These are phyloP conservation scores for Aphanomyces cochlioides DNA, from an alignment of 352 stramenopile genomes.

Conservation along the genomic window DNA sequence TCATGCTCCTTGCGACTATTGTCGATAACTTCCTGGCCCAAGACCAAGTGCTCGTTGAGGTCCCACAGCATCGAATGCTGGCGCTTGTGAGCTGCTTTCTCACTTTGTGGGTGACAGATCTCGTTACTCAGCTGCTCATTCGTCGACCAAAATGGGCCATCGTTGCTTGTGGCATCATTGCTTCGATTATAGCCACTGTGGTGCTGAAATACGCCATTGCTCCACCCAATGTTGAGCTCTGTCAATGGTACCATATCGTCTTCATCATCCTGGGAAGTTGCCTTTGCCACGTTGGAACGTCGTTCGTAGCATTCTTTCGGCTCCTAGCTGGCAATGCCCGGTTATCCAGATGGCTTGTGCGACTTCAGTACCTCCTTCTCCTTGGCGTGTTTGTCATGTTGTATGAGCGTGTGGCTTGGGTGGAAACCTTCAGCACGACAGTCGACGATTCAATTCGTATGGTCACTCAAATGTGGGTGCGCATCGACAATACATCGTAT, in stretches of 20 bases:
- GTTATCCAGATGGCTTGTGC: conserved; percentile 15
- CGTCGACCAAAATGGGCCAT: background rate
- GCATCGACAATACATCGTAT: conserved; percentile 28
- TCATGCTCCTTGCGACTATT: conserved; percentile 11
- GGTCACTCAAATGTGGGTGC: conserved; percentile 21
- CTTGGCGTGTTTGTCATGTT: conserved; percentile 21
- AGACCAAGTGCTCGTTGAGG: background rate
- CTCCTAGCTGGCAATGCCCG: background rate
- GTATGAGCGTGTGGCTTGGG: conserved; percentile 17
- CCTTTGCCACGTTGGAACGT: conserved; percentile 20
- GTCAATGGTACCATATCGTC: conserved; percentile 14
- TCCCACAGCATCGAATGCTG: conserved; percentile 7
- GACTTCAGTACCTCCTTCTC: conserved; percentile 24
- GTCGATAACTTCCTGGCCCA: conserved; percentile 9
- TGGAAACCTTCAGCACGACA: conserved; percentile 17
- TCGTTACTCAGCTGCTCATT: background rate
- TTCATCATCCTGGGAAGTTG: conserved; percentile 3
- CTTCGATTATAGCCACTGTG: conserved; percentile 6
- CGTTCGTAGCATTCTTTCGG: conserved; percentile 16
- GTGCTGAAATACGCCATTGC: conserved; percentile 7
- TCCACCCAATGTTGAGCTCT: background rate
- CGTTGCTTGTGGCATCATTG: background rate
- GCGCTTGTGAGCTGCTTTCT: conserved; percentile 22
- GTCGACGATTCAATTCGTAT: background rate
- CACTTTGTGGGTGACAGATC: conserved; percentile 19